phyloP scores from a whole-genome alignment of 2,329 filamentous ascomycete species.

The Pseudogymnoascus sp. region DNA sequence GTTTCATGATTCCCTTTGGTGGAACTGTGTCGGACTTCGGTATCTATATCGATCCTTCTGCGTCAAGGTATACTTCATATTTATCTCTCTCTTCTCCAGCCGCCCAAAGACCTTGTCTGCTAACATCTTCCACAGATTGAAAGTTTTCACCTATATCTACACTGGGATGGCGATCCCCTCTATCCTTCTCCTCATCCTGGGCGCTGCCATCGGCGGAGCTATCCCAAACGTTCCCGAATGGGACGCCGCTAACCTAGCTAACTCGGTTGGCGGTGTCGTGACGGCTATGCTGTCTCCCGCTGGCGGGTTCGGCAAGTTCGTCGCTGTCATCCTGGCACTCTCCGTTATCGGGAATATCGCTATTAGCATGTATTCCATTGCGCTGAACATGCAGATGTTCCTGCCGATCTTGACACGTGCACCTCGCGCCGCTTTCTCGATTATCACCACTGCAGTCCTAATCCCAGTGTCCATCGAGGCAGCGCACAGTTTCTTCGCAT shows the following conservation, averaged over 20 bases:
- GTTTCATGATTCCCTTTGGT: conserved; percentile 57
- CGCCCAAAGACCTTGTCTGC: conserved; percentile 5
- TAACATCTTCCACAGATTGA: conserved; percentile 20
- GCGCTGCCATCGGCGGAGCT: conserved; percentile 57
- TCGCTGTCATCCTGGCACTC: conserved; percentile 51
- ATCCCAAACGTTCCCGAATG: conserved; percentile 47
- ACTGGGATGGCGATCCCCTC: conserved; percentile 48
- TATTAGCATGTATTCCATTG: conserved; percentile 54
- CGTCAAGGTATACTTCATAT: conserved; percentile 35
- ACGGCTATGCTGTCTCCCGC: conserved; percentile 51
- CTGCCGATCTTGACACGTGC: conserved; percentile 48
- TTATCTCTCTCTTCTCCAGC: conserved; percentile 19
- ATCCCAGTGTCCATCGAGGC: conserved; percentile 52
- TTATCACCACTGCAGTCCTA: conserved; percentile 51
- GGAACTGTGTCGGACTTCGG: conserved; percentile 53
- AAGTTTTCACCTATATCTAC: conserved; percentile 50
- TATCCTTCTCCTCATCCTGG: conserved; percentile 53
- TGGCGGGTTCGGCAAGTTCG: conserved; percentile 55
- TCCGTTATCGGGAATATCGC: conserved; percentile 53
- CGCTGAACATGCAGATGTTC: conserved; percentile 58
- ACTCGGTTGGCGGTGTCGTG: conserved; percentile 51
- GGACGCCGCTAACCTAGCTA: conserved; percentile 45
- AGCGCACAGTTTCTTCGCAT: conserved; percentile 45
- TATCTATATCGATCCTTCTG: conserved; percentile 52
- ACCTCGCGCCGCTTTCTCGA: conserved; percentile 50